Evolutionary conservation across 495 filamentous ascomycete genomes (phyloP).

Genomic region (Lasiosphaeria hispida): DNA sequence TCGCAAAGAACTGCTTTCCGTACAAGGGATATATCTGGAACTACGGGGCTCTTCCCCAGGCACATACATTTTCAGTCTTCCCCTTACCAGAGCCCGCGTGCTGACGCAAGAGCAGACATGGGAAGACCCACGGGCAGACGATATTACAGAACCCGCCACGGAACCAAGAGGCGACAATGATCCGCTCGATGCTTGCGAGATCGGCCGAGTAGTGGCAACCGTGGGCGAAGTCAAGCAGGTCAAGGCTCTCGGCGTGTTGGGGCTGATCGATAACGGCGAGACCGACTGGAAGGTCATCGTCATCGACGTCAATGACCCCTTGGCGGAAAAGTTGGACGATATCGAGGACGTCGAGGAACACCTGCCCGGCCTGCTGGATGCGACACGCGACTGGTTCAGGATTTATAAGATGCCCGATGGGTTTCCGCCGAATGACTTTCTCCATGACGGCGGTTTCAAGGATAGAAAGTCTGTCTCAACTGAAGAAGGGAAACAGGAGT

Average conservation of each 20-base stretch:
- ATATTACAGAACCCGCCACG: slow-evolving; percentile 1
- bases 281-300: slow-evolving; percentile 39
- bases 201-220: slow-evolving; percentile 5
- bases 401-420: slow-evolving; percentile 29
- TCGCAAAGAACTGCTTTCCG: slow-evolving; percentile 21
- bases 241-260: slow-evolving; percentile 32
- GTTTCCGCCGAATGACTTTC: slow-evolving; percentile 14
- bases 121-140: slow-evolving; percentile 17
- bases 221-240: slow-evolving; percentile 22
- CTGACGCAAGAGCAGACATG: slow-evolving; percentile 16
- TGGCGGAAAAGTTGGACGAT: slow-evolving; percentile 23
- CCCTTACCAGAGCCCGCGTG: background rate
- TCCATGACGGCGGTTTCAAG: slow-evolving; percentile 17
- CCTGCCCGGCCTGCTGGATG: slow-evolving; percentile 27
- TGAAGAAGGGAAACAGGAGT: background rate
- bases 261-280: slow-evolving; percentile 33
- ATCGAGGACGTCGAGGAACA: slow-evolving; percentile 27
- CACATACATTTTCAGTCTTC: background rate
- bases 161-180: slow-evolving; percentile 23
- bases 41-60: slow-evolving; percentile 27
- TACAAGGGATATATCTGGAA: slow-evolving; percentile 32
- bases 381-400: slow-evolving; percentile 30
- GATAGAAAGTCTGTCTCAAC: background rate
- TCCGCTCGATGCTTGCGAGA: slow-evolving; percentile 26
- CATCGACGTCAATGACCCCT: slow-evolving; percentile 27